These are phyloP conservation scores for Talaromyces sp. DNA, from an alignment of 2,329 filamentous ascomycete species.

Conservation along the genomic window DNA sequence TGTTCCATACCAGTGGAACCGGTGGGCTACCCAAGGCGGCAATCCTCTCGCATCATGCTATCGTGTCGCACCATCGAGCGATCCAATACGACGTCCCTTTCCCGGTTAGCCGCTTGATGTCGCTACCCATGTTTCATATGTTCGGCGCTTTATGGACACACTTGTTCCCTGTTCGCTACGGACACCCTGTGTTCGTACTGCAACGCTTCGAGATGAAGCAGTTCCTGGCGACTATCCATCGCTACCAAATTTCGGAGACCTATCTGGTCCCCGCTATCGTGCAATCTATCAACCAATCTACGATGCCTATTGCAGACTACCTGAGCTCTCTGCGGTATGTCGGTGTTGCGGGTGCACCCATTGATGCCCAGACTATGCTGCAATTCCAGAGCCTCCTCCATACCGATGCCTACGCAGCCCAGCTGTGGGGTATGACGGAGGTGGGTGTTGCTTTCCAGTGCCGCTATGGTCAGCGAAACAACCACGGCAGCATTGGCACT, in stretches of 20 bases:
- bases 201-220: slow-evolving; percentile 47
- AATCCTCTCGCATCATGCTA: slow-evolving; percentile 60
- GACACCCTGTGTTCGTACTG: slow-evolving; percentile 52
- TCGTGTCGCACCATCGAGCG: slow-evolving; percentile 54
- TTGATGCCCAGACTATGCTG: slow-evolving; percentile 47
- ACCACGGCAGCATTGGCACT: slow-evolving; percentile 52
- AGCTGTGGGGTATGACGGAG: slow-evolving; percentile 61
- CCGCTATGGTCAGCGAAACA: slow-evolving; percentile 43
- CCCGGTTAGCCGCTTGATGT: slow-evolving; percentile 50
- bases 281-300: slow-evolving; percentile 37
- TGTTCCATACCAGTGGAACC: slow-evolving; percentile 61
- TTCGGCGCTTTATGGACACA: slow-evolving; percentile 53
- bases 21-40: slow-evolving; percentile 65
- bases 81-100: slow-evolving; percentile 46
- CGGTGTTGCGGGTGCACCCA: slow-evolving; percentile 54
- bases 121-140: slow-evolving; percentile 58
- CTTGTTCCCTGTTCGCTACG: slow-evolving; percentile 50
- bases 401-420: slow-evolving; percentile 45
- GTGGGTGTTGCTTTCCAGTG: slow-evolving; percentile 50
- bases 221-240: slow-evolving; percentile 44
- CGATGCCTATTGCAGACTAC: slow-evolving; percentile 27
- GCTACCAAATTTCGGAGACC: slow-evolving; percentile 52
- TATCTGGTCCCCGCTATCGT: slow-evolving; percentile 53
- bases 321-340: slow-evolving; percentile 49
- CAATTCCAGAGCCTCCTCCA: slow-evolving; percentile 46